A percentile compares a stretch with the other conserved stretches of the same genome.
phyloP scores from a whole-genome alignment of 257 asterid species.

The Solanum infundibuliforme region DNA sequence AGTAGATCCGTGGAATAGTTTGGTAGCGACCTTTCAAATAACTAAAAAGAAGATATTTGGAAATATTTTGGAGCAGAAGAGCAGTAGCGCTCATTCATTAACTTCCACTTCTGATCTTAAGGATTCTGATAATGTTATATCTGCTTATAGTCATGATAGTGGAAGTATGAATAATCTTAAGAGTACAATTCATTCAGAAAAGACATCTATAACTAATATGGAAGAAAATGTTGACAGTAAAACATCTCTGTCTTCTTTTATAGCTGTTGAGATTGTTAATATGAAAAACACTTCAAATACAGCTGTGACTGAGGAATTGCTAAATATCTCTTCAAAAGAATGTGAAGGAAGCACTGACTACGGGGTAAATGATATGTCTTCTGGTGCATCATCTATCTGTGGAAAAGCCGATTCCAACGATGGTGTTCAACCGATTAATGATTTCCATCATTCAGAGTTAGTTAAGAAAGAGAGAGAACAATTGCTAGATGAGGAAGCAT shows the following conservation, averaged over 20 bases:
- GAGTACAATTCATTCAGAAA: background rate
- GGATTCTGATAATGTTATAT: background rate
- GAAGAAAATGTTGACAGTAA: background rate
- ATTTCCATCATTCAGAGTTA: background rate
- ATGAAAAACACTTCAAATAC: background rate
- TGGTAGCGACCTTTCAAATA: constrained; percentile 2
- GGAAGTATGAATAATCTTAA: background rate
- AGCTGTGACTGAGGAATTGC: background rate
- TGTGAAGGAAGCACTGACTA: background rate
- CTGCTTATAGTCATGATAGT: background rate
- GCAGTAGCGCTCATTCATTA: background rate
- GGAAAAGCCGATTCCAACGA: background rate
- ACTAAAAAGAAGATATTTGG: constrained; percentile 10
- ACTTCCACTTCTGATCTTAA: background rate
- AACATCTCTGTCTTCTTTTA: constrained; percentile 1
- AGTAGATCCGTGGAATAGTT: constrained; percentile 16
- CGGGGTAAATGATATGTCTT: background rate
- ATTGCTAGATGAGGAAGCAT: background rate
- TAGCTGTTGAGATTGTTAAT: background rate
- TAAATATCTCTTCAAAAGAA: background rate
- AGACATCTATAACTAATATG: background rate
- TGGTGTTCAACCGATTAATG: background rate
- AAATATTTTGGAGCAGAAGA: background rate
- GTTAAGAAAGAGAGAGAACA: background rate
- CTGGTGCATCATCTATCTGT: background rate